phyloP scores from a whole-genome alignment of 768 basidiomycete species.

The Kwoniella shandongensis region DNA sequence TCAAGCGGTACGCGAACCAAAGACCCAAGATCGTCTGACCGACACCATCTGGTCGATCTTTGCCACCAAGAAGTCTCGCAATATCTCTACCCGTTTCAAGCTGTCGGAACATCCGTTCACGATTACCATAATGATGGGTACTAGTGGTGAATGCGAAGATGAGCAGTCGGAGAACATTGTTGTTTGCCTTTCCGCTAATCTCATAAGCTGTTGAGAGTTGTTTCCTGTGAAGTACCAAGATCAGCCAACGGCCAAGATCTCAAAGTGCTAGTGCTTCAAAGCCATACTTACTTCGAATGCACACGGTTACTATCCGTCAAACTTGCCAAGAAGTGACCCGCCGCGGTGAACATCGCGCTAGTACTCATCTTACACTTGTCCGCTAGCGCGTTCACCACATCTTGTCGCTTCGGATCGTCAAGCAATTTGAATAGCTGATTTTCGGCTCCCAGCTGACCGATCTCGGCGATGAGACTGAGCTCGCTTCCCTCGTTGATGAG shows the following conservation, averaged over 20 bases:
- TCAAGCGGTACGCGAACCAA: conserved; percentile 36
- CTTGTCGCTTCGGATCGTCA: conserved; percentile 9
- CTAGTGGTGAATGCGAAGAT: conserved; percentile 45
- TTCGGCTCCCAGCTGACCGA: conserved; percentile 23
- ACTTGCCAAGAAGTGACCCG: conserved; percentile 32
- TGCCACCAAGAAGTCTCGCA: conserved; percentile 34
- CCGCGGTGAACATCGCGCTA: conserved; percentile 26
- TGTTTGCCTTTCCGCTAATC: conserved; percentile 25
- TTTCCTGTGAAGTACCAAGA: conserved; percentile 21
- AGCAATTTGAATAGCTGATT: conserved; percentile 2
- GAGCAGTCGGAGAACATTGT: conserved; percentile 33
- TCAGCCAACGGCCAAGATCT: neutral
- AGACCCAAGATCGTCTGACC: conserved; percentile 37
- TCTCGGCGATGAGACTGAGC: conserved; percentile 30
- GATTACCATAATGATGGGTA: conserved; percentile 33
- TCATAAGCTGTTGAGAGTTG: conserved; percentile 37
- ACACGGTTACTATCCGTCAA: conserved; percentile 31
- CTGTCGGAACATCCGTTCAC: conserved; percentile 32
- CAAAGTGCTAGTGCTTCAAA: neutral
- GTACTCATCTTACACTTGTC: conserved; percentile 25
- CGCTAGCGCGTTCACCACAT: conserved; percentile 13
- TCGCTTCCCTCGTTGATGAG: conserved; percentile 29
- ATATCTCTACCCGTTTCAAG: conserved; percentile 39
- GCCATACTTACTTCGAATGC: conserved; percentile 33
- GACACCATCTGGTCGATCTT: conserved; percentile 38